Conservation (phyloP, 345 rosid species). For the Conringia planisiliqua region DNA sequence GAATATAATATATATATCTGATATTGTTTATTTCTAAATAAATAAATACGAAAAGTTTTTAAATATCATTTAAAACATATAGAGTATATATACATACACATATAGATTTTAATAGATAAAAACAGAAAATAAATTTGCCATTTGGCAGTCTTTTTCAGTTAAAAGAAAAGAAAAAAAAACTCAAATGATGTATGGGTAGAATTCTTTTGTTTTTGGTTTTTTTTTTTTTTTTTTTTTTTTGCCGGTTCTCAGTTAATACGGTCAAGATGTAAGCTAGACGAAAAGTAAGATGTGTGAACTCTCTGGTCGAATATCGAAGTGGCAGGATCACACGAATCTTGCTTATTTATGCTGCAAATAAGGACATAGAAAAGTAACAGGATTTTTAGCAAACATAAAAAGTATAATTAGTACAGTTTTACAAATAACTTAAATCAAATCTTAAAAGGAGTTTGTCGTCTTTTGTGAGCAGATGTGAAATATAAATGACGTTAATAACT, state of each 20-base stretch:
- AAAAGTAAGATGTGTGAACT: background rate
- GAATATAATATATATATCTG: background rate
- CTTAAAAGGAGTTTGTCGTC: slow-evolving; percentile 19
- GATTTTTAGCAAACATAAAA: background rate
- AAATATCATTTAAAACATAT: background rate
- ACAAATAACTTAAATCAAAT: background rate
- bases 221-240: background rate
- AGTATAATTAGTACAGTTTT: background rate
- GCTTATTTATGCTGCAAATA: slow-evolving; percentile 3
- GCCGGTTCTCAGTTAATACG: background rate
- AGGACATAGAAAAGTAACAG: slow-evolving; percentile 8
- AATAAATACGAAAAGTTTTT: background rate
- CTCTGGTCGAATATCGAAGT: slow-evolving; percentile 1
- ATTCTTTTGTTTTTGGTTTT: background rate
- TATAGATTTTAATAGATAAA: background rate
- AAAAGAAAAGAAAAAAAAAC: background rate
- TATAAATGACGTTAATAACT: slow-evolving; percentile 23
- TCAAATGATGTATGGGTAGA: background rate
- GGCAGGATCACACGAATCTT: slow-evolving; percentile 17
- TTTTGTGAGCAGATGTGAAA: slow-evolving; percentile 25
- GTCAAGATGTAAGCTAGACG: background rate
- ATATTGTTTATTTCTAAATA: background rate
- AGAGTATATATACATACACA: background rate
- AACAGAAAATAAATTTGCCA: background rate
- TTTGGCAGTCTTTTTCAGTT: background rate